These are phyloP conservation scores for Drechslerella coelobrocha DNA, from an alignment of 2,329 filamentous ascomycete species.

Conservation along the genomic window DNA sequence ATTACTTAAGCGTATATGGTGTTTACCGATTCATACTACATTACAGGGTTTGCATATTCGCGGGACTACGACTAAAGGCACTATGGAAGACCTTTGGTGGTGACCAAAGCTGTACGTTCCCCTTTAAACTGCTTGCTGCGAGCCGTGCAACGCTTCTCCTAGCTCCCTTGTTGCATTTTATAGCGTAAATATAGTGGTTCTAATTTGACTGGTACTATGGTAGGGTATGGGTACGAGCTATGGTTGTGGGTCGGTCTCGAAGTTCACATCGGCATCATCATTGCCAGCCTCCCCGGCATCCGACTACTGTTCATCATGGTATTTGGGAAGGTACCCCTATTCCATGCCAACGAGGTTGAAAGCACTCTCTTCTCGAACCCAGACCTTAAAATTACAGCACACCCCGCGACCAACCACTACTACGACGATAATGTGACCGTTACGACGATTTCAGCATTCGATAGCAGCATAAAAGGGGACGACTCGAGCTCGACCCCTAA, in stretches of 20 bases:
- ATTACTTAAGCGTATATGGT: background rate
- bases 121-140: too few species aligned
- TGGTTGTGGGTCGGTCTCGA: slow-evolving; percentile 48
- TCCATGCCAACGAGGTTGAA: slow-evolving; percentile 35
- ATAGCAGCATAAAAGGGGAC: slow-evolving; percentile 4
- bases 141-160: too few species aligned
- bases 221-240: slow-evolving; percentile 46
- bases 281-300: slow-evolving; percentile 45
- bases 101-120: slow-evolving; percentile 34
- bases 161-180: too few species aligned
- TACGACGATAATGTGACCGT: slow-evolving; percentile 31
- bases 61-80: slow-evolving; percentile 36
- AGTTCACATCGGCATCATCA: slow-evolving; percentile 47
- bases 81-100: slow-evolving; percentile 37
- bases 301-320: slow-evolving; percentile 32
- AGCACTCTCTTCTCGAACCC: slow-evolving; percentile 41
- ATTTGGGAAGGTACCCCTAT: slow-evolving; percentile 33
- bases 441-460: slow-evolving; percentile 28
- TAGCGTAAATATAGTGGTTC: too few species aligned
- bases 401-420: slow-evolving; percentile 11
- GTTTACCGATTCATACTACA: background rate
- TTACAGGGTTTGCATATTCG: slow-evolving; percentile 41
- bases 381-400: slow-evolving; percentile 18
- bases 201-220: background rate
- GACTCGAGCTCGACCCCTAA: background rate